phyloP scores from a whole-genome alignment of 768 basidiomycete species.

The Lyophyllum decastes region DNA sequence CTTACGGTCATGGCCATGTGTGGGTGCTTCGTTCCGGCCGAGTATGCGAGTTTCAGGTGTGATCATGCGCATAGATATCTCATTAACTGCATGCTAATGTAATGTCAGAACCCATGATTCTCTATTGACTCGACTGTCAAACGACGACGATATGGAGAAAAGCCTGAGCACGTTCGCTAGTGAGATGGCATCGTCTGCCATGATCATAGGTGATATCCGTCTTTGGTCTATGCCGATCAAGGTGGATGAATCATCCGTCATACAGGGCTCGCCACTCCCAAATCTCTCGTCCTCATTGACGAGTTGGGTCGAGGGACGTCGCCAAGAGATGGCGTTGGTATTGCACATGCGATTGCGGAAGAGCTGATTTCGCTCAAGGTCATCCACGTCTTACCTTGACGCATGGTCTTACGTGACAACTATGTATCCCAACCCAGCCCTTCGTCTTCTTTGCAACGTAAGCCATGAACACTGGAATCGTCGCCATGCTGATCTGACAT shows the following conservation, averaged over 20 bases:
- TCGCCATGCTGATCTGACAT: neutral
- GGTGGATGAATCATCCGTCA: neutral
- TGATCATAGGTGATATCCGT: slow-evolving; percentile 71
- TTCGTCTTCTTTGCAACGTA: slow-evolving; percentile 93
- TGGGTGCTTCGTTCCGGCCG: slow-evolving; percentile 90
- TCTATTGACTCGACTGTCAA: slow-evolving; percentile 84
- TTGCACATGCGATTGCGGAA: slow-evolving; percentile 83
- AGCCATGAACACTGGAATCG: slow-evolving; percentile 13
- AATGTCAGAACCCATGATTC: slow-evolving; percentile 74
- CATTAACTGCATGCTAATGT: neutral
- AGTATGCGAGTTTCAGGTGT: slow-evolving; percentile 88
- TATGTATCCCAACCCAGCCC: slow-evolving; percentile 42
- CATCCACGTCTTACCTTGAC: slow-evolving; percentile 12
- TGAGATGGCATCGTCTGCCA: slow-evolving; percentile 91
- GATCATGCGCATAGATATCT: slow-evolving; percentile 1
- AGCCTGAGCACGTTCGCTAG: slow-evolving; percentile 92
- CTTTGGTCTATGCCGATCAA: neutral
- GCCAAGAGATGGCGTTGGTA: slow-evolving; percentile 77
- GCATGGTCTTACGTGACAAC: slow-evolving; percentile 1
- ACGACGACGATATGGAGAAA: slow-evolving; percentile 91
- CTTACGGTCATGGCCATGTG: slow-evolving; percentile 86
- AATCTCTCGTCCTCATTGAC: slow-evolving; percentile 83
- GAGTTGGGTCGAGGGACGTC: slow-evolving; percentile 94
- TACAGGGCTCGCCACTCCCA: slow-evolving; percentile 67
- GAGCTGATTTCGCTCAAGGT: slow-evolving; percentile 75